phyloP scores from a whole-genome alignment of 2,329 filamentous ascomycete genomes.

The Ophiocordyceps camponoti-leonardi region DNA sequence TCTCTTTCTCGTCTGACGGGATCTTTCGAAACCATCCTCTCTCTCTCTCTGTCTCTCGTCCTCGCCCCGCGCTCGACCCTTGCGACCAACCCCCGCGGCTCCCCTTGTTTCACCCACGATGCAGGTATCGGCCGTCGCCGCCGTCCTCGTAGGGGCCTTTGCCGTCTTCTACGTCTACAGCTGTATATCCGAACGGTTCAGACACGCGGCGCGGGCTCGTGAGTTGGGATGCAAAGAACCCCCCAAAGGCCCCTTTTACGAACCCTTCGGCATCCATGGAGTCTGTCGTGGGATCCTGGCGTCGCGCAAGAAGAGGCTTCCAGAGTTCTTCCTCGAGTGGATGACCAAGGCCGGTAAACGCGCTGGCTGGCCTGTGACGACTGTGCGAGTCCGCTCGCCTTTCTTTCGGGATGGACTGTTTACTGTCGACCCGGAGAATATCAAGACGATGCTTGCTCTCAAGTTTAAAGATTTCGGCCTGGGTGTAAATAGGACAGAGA shows the following conservation, averaged over 20 bases:
- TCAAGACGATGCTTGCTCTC: conserved; percentile 11
- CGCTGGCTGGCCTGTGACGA: conserved; percentile 6
- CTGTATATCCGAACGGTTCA: not conserved
- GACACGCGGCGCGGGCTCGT: conserved; percentile 3
- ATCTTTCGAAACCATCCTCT: not conserved
- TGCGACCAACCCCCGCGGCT: not conserved
- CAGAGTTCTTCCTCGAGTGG: conserved; percentile 3
- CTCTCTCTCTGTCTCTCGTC: not conserved
- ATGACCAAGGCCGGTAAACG: conserved; percentile 1
- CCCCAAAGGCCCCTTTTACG: conserved; percentile 1
- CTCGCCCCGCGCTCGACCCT: not conserved
- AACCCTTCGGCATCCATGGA: conserved; percentile 5
- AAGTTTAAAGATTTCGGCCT: conserved; percentile 12
- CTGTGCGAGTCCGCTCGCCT: conserved; percentile 4
- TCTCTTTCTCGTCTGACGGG: not conserved
- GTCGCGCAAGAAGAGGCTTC: conserved; percentile 5
- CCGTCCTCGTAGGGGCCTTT: not conserved
- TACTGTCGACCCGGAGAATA: conserved; percentile 10
- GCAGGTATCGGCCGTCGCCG: not conserved
- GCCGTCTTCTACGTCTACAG: not conserved
- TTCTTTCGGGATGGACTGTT: conserved; percentile 7
- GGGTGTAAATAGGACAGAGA: conserved; percentile 8
- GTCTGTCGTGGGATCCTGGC: conserved; percentile 3
- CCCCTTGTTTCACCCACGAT: not conserved
- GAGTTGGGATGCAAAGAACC: conserved; percentile 7